These are phyloP conservation scores for Calycina herbarum DNA, from an alignment of 2,329 filamentous ascomycete species.

Conservation along the genomic window DNA sequence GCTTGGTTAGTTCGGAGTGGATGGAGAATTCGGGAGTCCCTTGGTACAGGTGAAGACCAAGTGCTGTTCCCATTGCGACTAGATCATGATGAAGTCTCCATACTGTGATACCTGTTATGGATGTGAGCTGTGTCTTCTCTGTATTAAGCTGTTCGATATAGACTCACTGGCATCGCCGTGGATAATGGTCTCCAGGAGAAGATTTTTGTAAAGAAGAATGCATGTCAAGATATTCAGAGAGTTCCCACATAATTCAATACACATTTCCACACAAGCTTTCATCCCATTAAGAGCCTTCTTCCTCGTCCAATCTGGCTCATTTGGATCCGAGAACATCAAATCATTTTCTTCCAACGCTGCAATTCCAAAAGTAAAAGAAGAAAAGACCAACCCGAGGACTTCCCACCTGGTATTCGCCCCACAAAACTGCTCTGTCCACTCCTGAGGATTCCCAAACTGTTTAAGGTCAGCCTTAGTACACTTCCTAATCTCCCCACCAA, in stretches of 20 bases:
- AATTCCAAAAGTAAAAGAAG: slow-evolving; percentile 12
- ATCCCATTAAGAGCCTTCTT: slow-evolving; percentile 16
- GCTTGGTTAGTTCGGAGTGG: slow-evolving; percentile 23
- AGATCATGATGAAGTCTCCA: slow-evolving; percentile 27
- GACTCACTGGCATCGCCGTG: slow-evolving; percentile 22
- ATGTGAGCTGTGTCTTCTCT: background rate
- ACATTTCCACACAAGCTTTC: slow-evolving; percentile 21
- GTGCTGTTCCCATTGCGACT: slow-evolving; percentile 21
- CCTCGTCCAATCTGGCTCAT: background rate
- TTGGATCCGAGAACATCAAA: slow-evolving; percentile 8
- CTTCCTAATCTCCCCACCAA: slow-evolving; percentile 17
- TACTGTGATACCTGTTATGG: slow-evolving; percentile 16
- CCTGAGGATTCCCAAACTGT: slow-evolving; percentile 11
- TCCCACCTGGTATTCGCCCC: slow-evolving; percentile 25
- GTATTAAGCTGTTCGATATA: background rate
- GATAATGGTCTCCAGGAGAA: slow-evolving; percentile 23
- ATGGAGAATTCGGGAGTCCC: slow-evolving; percentile 15
- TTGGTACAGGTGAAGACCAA: slow-evolving; percentile 24
- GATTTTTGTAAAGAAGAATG: slow-evolving; percentile 22
- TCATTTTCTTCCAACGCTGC: slow-evolving; percentile 16
- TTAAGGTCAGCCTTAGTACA: slow-evolving; percentile 8
- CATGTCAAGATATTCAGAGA: slow-evolving; percentile 17
- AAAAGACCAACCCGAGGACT: slow-evolving; percentile 21
- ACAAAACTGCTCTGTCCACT: slow-evolving; percentile 22
- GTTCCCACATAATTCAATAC: slow-evolving; percentile 20